Percentiles rank a stretch among this genome's conserved stretches.
These are phyloP conservation scores for Solanum lycopersicoides DNA, from an alignment of 257 asterid genomes.

Conservation along the genomic window DNA sequence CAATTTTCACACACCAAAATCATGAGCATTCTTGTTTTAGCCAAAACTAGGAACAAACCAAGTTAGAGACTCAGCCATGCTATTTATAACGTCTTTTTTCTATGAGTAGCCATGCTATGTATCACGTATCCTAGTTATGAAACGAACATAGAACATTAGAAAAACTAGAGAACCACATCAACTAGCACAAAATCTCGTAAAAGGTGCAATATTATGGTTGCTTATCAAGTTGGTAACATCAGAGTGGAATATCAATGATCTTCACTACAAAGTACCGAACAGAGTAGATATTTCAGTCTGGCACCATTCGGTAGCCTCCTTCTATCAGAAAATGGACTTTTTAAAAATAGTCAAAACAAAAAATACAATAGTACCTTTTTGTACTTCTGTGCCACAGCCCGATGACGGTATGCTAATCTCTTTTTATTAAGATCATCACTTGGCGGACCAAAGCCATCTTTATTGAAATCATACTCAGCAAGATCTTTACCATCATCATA, in stretches of 20 bases:
- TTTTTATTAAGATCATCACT: constrained; percentile 52
- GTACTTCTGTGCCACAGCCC: constrained; percentile 61
- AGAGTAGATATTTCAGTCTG: not conserved
- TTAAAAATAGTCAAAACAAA: not conserved
- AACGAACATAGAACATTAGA: not conserved
- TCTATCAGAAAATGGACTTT: not conserved
- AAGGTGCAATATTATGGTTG: not conserved
- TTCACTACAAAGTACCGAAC: not conserved
- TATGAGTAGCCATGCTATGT: not conserved
- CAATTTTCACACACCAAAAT: not conserved
- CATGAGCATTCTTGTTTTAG: not conserved
- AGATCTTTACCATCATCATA: constrained; percentile 74
- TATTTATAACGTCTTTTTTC: not conserved
- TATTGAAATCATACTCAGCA: constrained; percentile 53
- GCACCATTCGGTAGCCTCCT: not conserved
- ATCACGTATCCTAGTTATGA: not conserved
- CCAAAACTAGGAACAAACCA: not conserved
- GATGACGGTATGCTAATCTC: constrained; percentile 78
- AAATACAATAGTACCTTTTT: constrained; percentile 38
- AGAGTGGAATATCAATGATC: not conserved
- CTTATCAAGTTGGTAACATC: not conserved
- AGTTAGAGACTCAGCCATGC: not conserved
- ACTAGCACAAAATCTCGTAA: not conserved
- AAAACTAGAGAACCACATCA: not conserved
- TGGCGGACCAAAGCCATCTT: constrained; percentile 55